Evolutionary conservation across 75 land plant species (phyloP).

Genomic region (Larix kaempferi): DNA sequence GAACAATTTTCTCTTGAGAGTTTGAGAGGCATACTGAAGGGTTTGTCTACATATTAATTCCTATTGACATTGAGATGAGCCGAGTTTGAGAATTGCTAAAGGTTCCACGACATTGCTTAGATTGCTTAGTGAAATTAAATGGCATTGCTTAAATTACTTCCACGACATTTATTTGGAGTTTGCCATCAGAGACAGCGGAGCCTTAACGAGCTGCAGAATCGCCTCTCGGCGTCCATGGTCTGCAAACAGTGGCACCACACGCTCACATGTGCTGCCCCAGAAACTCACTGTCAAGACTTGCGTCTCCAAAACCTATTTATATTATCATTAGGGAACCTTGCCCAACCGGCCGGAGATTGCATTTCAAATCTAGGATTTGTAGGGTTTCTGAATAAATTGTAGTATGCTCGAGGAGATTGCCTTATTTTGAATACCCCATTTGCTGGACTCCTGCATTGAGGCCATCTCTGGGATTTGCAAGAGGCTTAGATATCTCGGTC

Average conservation of each 20-base stretch:
- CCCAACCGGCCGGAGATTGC: slow-evolving; percentile 6
- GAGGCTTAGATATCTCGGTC: slow-evolving; percentile 4
- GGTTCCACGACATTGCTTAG: no score
- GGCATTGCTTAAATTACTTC: no score
- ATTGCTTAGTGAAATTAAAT: no score
- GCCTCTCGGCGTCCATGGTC: slow-evolving; percentile 26
- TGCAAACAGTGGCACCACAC: slow-evolving; percentile 39
- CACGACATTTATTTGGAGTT: no score
- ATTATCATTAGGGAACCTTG: no score
- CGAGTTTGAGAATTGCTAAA: no score
- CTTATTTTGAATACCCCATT: slow-evolving; percentile 15
- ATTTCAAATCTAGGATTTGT: slow-evolving; percentile 23
- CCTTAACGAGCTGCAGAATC: slow-evolving; percentile 18
- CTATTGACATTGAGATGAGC: no score
- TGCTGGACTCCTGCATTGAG: slow-evolving; percentile 17
- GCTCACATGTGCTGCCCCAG: slow-evolving; percentile 7
- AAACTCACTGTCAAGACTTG: slow-evolving; percentile 18
- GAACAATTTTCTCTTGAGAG: no score
- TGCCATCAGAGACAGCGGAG: neutral
- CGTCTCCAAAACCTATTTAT: slow-evolving; percentile 21
- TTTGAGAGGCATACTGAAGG: no score
- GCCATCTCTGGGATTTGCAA: slow-evolving; percentile 15
- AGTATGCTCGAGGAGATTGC: slow-evolving; percentile 14
- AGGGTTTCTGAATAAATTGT: slow-evolving; percentile 14
- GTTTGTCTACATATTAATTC: no score